phyloP scores from a whole-genome alignment of 768 basidiomycete genomes.

The Serendipita sp. region DNA sequence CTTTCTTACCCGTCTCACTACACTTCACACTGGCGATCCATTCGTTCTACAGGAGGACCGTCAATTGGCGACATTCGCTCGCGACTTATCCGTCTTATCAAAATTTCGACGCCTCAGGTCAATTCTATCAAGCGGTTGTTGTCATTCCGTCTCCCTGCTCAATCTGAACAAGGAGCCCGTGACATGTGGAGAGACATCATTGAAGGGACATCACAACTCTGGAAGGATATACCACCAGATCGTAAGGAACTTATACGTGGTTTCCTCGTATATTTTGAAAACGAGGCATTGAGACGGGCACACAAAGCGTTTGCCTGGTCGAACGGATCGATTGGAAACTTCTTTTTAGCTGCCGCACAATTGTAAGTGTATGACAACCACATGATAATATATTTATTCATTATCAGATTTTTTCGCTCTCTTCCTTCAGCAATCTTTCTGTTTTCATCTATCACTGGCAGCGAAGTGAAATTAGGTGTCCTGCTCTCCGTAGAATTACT shows the following conservation, averaged over 20 bases:
- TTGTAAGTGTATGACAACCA: not conserved
- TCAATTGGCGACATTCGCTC: slow-evolving; percentile 43
- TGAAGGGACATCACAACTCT: slow-evolving; percentile 66
- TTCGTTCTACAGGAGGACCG: slow-evolving; percentile 42
- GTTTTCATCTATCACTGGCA: slow-evolving; percentile 80
- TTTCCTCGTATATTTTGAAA: slow-evolving; percentile 86
- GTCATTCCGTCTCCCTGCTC: slow-evolving; percentile 59
- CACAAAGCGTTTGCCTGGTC: slow-evolving; percentile 91
- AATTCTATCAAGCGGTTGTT: slow-evolving; percentile 63
- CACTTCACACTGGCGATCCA: not conserved
- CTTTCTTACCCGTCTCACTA: not conserved
- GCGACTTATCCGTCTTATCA: slow-evolving; percentile 67
- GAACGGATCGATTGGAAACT: slow-evolving; percentile 55
- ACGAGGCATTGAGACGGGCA: slow-evolving; percentile 69
- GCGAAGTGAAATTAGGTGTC: slow-evolving; percentile 20
- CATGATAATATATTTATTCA: slow-evolving; percentile 21
- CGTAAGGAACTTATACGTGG: slow-evolving; percentile 85
- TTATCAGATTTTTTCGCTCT: slow-evolving; percentile 81
- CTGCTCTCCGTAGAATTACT: not conserved
- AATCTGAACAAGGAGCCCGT: slow-evolving; percentile 57
- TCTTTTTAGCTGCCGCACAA: slow-evolving; percentile 22
- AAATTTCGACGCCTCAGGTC: slow-evolving; percentile 40
- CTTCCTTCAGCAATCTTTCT: slow-evolving; percentile 87
- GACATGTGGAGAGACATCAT: slow-evolving; percentile 89
- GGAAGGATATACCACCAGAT: slow-evolving; percentile 76